Conservation (phyloP, 495 filamentous ascomycete species). For the Aspergillus incahuasiensis region DNA sequence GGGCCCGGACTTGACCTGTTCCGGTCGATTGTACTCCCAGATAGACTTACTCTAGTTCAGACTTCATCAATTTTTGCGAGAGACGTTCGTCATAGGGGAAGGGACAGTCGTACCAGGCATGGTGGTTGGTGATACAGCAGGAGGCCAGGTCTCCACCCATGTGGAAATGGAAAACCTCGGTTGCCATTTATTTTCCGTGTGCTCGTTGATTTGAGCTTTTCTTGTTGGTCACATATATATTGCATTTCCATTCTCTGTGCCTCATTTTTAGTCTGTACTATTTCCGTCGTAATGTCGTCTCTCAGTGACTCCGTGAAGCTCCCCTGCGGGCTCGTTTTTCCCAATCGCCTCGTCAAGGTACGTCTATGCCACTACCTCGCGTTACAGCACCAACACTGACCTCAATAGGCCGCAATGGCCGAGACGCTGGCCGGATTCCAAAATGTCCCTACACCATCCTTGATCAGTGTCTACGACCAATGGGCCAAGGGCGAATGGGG, state of each 20-base stretch:
- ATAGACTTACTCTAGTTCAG: neutral
- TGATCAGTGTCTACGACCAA: slow-evolving; percentile 36
- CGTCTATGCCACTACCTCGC: neutral
- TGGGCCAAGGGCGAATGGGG: slow-evolving; percentile 53
- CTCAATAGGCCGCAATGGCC: slow-evolving; percentile 44
- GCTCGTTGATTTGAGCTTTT: neutral
- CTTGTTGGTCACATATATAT: neutral
- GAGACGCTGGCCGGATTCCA: slow-evolving; percentile 35
- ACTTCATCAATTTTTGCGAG: neutral
- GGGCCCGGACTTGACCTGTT: neutral
- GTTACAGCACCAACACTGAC: neutral
- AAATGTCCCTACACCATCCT: slow-evolving; percentile 27
- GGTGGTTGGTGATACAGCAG: neutral
- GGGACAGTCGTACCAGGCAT: too few species aligned
- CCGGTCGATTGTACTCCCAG: too few species aligned
- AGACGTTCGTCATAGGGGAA: neutral
- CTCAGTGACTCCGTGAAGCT: slow-evolving; percentile 43
- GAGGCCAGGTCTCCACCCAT: neutral
- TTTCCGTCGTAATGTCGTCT: slow-evolving; percentile 2
- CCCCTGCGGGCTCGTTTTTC: slow-evolving; percentile 47
- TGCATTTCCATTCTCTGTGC: neutral
- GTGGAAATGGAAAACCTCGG: slow-evolving; percentile 4
- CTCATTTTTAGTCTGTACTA: neutral
- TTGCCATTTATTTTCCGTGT: neutral
- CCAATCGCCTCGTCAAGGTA: slow-evolving; percentile 52